Percentiles rank a stretch among this genome's conserved stretches.
These are phyloP conservation scores for Kregervanrija delftensis DNA, from an alignment of 805 yeast genomes.

Conservation along the genomic window DNA sequence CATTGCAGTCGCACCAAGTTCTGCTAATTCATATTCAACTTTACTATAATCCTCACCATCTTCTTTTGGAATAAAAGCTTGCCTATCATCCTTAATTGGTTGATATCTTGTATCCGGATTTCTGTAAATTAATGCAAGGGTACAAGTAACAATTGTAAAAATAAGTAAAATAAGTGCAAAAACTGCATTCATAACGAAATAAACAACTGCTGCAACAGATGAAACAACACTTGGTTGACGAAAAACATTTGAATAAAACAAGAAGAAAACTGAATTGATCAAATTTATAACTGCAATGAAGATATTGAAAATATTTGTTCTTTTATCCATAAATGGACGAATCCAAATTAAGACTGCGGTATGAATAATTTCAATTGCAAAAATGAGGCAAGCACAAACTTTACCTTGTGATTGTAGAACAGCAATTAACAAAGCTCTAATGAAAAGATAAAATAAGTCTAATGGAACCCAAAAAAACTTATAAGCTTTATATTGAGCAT, in stretches of 20 bases:
- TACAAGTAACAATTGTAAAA: conserved; percentile 83
- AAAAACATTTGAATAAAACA: conserved; percentile 83
- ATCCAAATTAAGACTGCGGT: conserved; percentile 57
- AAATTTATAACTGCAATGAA: conserved; percentile 73
- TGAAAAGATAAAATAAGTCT: conserved; percentile 54
- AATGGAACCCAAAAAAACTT: conserved; percentile 76
- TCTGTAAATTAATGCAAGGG: conserved; percentile 74
- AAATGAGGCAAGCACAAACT: conserved; percentile 70
- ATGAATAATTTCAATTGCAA: conserved; percentile 68
- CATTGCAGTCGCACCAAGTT: conserved; percentile 65
- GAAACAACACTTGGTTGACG: conserved; percentile 82
- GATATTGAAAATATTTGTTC: conserved; percentile 91
- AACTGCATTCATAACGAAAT: conserved; percentile 83
- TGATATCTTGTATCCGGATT: conserved; percentile 94
- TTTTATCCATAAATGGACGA: conserved; percentile 90
- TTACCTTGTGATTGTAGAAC: conserved; percentile 77
- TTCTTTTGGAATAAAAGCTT: conserved; percentile 79
- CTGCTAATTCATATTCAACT: conserved; percentile 59
- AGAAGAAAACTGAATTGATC: conserved; percentile 76
- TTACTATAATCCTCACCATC: conserved; percentile 32
- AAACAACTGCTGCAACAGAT: conserved; percentile 85
- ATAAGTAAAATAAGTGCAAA: conserved; percentile 77
- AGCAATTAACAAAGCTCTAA: conserved; percentile 80
- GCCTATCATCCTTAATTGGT: conserved; percentile 95
- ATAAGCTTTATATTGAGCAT: conserved; percentile 85